These are phyloP conservation scores for Capillidium heterosporum DNA, from an alignment of 371 early-diverging fungal genomes.

Conservation along the genomic window DNA sequence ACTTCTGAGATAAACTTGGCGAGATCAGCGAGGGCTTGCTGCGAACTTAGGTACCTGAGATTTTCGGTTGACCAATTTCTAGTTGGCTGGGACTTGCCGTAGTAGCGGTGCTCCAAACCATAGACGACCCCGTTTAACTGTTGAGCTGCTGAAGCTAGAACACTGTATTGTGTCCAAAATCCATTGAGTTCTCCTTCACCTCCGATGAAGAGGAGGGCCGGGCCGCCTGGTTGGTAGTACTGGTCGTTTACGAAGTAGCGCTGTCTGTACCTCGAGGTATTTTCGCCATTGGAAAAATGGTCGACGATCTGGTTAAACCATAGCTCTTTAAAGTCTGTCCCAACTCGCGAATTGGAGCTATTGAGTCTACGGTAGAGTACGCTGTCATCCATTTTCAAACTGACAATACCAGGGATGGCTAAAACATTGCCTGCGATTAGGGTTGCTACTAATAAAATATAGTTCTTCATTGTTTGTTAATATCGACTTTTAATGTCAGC, in stretches of 20 bases:
- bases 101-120: conserved; percentile 54
- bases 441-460: too few species aligned
- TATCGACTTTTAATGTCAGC: too few species aligned
- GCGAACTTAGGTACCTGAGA: conserved; percentile 26
- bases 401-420: too few species aligned
- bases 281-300: conserved; percentile 17
- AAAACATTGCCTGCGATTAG: too few species aligned
- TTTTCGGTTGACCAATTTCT: conserved; percentile 7
- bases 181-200: conserved; percentile 15
- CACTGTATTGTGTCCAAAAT: conserved; percentile 11
- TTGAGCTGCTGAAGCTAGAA: conserved; percentile 32
- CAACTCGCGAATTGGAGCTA: background rate
- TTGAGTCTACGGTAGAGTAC: too few species aligned
- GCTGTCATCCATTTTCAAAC: conserved; percentile 4
- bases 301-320: conserved; percentile 30
- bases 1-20: conserved; percentile 28
- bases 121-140: conserved; percentile 26
- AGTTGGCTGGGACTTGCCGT: conserved; percentile 40
- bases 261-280: conserved; percentile 28
- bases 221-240: conserved; percentile 41
- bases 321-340: background rate
- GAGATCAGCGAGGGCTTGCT: conserved; percentile 42
- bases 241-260: conserved; percentile 36
- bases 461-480: too few species aligned
- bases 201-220: conserved; percentile 33